Percentiles rank a stretch among this genome's conserved stretches.
phyloP scores from a whole-genome alignment of 2,329 filamentous ascomycete genomes.

The Juglanconis juglandina region DNA sequence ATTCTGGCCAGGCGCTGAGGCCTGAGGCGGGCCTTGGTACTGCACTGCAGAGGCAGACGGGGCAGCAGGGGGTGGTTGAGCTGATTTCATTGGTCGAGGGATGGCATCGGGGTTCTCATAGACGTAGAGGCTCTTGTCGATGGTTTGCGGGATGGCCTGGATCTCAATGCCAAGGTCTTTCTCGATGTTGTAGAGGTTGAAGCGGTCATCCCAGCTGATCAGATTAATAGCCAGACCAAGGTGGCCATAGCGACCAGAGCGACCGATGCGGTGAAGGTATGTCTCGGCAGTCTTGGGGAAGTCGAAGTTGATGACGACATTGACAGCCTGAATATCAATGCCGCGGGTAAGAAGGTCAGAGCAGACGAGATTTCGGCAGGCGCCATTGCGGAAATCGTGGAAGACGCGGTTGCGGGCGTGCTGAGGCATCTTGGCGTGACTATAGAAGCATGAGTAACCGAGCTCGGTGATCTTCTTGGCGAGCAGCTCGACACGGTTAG shows the following conservation, averaged over 20 bases:
- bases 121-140: constrained; percentile 97
- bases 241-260: constrained; percentile 94
- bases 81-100: constrained; percentile 65
- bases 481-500: constrained; percentile 92
- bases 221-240: constrained; percentile 96
- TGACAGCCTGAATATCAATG: constrained; percentile 99
- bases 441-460: constrained; percentile 99
- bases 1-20: constrained; percentile 24
- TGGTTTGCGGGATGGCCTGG: constrained; percentile 86
- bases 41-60: constrained; percentile 2
- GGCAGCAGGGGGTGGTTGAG: constrained; percentile 26
- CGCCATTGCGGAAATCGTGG: constrained; percentile 97
- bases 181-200: constrained; percentile 98
- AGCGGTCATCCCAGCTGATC: constrained; percentile 99
- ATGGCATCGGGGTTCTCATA: constrained; percentile 96
- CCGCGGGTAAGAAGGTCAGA: constrained; percentile 95
- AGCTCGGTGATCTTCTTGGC: constrained; percentile 99
- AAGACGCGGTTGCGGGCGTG: constrained; percentile 97
- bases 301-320: constrained; percentile 99
- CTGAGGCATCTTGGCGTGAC: constrained; percentile 96
- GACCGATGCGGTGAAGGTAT: constrained; percentile 96
- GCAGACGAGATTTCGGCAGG: constrained; percentile 96
- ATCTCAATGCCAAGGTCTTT: constrained; percentile 97
- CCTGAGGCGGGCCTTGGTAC: constrained; percentile 13
- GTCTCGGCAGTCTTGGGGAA: constrained; percentile 99